A percentile compares a stretch with the other conserved stretches of the same genome.
phyloP scores from a whole-genome alignment of 2,329 filamentous ascomycete species.

The Calonectria pauciramosa region DNA sequence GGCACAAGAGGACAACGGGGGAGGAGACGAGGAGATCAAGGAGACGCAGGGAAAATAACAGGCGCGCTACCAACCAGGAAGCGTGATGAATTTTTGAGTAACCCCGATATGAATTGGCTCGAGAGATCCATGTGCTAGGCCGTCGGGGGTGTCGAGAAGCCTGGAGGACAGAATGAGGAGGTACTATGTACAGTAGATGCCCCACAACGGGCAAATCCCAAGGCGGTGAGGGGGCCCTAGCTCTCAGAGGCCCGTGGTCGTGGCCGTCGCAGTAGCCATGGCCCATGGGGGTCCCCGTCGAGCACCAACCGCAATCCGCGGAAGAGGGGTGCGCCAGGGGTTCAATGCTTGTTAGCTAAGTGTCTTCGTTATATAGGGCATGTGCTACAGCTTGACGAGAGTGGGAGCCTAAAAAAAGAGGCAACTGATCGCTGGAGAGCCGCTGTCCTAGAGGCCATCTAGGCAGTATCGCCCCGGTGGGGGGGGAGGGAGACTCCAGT shows the following conservation, averaged over 20 bases:
- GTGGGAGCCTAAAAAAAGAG: neutral
- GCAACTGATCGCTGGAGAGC: neutral
- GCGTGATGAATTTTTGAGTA: conserved; percentile 39
- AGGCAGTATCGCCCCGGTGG: conserved; percentile 7
- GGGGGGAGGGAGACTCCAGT: conserved; percentile 7
- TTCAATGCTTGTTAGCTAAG: neutral
- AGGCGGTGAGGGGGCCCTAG: conserved; percentile 40
- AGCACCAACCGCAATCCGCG: conserved; percentile 1
- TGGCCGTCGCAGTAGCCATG: neutral
- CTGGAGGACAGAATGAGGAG: conserved; percentile 30
- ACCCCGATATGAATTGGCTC: conserved; percentile 40
- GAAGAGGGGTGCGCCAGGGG: conserved; percentile 4
- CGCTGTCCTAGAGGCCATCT: neutral
- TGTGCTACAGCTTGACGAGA: conserved; percentile 3
- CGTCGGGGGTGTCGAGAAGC: conserved; percentile 29
- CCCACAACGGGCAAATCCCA: conserved; percentile 44
- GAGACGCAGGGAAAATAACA: conserved; percentile 24
- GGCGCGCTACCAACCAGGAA: conserved; percentile 33
- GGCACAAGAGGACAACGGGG: neutral
- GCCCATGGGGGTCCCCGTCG: neutral
- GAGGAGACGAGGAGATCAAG: conserved; percentile 13
- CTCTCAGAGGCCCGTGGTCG: conserved; percentile 1
- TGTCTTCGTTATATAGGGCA: conserved; percentile 2
- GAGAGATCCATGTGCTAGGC: conserved; percentile 38
- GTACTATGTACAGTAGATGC: conserved; percentile 26